Conservation (phyloP, 2,329 filamentous ascomycete species). For the Fusarium oxysporum region DNA sequence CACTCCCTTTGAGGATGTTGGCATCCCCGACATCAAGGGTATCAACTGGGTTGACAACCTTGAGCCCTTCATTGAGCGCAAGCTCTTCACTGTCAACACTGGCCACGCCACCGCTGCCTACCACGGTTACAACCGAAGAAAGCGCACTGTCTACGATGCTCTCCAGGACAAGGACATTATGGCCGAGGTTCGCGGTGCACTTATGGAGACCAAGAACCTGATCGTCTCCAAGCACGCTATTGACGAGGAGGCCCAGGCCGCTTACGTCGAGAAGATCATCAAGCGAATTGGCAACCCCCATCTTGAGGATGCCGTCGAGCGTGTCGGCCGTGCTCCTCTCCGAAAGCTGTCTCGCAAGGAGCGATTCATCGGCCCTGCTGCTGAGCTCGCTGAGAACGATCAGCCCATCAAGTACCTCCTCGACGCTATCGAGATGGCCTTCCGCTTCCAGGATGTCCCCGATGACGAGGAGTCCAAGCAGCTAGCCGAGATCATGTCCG, state of each 20-base stretch:
- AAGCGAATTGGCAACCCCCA: constrained; percentile 92
- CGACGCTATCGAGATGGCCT: constrained; percentile 87
- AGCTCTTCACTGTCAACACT: constrained; percentile 99
- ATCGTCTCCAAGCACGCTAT: constrained; percentile 92
- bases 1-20: constrained; percentile 79
- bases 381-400: constrained; percentile 85
- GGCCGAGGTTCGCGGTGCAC: constrained; percentile 79
- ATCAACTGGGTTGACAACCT: constrained; percentile 95
- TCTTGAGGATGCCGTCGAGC: constrained; percentile 91
- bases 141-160: constrained; percentile 90
- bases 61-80: constrained; percentile 96
- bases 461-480: constrained; percentile 90
- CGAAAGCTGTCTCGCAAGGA: constrained; percentile 96
- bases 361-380: constrained; percentile 92
- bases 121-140: constrained; percentile 88
- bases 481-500: constrained; percentile 86
- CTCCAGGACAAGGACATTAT: constrained; percentile 84
- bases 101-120: constrained; percentile 96
- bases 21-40: constrained; percentile 79
- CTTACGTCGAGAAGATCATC: constrained; percentile 93
- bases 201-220: constrained; percentile 86
- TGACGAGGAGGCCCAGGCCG: constrained; percentile 76
- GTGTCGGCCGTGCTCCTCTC: constrained; percentile 92
- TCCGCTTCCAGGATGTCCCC: constrained; percentile 95
- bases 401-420: constrained; percentile 80